Base-by-base conservation (phyloP, 257 asterid species). In the Catharanthus roseus region DNA sequence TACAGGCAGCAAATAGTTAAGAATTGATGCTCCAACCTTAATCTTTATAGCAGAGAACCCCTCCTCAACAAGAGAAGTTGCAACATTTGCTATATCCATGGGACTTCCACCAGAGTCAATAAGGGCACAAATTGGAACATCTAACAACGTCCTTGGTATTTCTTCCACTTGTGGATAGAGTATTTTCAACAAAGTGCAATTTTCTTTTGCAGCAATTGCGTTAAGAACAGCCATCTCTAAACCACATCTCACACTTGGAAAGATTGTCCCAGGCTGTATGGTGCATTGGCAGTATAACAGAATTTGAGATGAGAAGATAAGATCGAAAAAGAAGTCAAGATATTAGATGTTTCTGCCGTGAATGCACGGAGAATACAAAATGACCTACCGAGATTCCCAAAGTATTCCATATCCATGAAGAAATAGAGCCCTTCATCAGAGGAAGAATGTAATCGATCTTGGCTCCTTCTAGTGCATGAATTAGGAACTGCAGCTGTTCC, bases 221-320 rank as follows among this genome's bases (percentile, higher is more conserved):
- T 84, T 83, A 61, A 95, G 96, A 73, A 95, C 65, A 80, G 99
- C 97, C 95, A 88, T 89, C 86, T 95, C 99, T 73, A 95, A 74
- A 61, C 99, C 99, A 36, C 97, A 95, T 74, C 99, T 82, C 58
- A 91, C 96, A 70, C 99, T 91, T 10, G 99, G 96, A 77, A 85
- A 82, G 80, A 95, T 86, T 7, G 97, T 88, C 74, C 80, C 82
- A 65, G 97, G 96, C 99, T 93, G 73, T 68, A 85, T 42, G 67
- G 78, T 69, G 75, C 65, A 69, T 72, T 34, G 39, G 75, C 69
- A 53, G 77, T n/a, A 66, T 71, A 61, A 77, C 72, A 65, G 66
- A 12, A 73, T 44, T 31, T 19, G 38, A 51, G 65, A 82, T 24
- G 21, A 72, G 29, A 39, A 41, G 28, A 63, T 68, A 77, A 54